Percentiles rank a stretch among this genome's conserved stretches.
These are phyloP conservation scores for Xylariaceae sp. DNA, from an alignment of 2,329 filamentous ascomycete genomes.

Conservation along the genomic window DNA sequence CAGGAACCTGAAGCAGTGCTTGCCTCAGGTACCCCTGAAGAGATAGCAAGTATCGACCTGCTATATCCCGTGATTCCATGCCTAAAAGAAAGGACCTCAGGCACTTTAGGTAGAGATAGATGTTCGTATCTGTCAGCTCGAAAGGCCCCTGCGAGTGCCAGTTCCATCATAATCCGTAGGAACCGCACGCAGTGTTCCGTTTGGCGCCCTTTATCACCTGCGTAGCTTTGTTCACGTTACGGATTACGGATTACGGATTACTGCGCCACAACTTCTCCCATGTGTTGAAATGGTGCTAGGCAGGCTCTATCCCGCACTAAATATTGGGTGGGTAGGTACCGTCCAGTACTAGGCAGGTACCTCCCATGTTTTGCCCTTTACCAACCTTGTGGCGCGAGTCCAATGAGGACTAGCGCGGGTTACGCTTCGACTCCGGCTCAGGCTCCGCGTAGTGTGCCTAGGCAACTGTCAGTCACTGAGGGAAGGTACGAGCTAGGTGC, in stretches of 20 bases:
- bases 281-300: no score
- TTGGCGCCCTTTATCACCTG: no score
- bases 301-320: not conserved
- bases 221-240: no score
- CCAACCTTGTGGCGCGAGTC: not conserved
- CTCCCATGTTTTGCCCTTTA: not conserved
- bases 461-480: not conserved
- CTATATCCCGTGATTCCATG: not conserved
- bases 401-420: not conserved
- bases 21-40: not conserved
- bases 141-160: not conserved
- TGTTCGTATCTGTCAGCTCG: not conserved
- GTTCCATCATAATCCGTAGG: no score
- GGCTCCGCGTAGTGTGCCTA: not conserved
- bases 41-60: not conserved
- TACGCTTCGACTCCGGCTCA: not conserved
- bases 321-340: not conserved
- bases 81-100: no score
- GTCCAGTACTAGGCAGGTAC: not conserved
- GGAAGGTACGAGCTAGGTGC: no score
- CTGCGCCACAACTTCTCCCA: no score
- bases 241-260: no score
- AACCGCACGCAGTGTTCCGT: no score
- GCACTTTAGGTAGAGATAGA: no score
- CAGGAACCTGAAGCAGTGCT: not conserved